These are phyloP conservation scores for Aspergillus avenaceus DNA, from an alignment of 495 filamentous ascomycete genomes.

Conservation along the genomic window DNA sequence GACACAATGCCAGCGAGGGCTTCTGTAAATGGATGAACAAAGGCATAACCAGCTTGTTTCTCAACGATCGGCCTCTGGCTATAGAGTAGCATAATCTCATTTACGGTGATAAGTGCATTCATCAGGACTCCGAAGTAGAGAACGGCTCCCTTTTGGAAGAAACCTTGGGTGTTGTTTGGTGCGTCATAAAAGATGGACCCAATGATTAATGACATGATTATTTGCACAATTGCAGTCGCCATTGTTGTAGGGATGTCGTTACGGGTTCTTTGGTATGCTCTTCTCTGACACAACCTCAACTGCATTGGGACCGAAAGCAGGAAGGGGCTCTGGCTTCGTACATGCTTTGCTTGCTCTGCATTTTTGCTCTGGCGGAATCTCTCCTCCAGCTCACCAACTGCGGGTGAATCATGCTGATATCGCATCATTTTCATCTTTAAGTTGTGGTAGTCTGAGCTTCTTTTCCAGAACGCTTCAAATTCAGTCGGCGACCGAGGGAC, in stretches of 20 bases:
- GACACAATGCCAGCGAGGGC: slow-evolving; percentile 78
- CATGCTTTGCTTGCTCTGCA: slow-evolving; percentile 27
- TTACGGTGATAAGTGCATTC: slow-evolving; percentile 74
- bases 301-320: slow-evolving; percentile 43
- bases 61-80: slow-evolving; percentile 89
- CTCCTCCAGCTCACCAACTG: slow-evolving; percentile 22
- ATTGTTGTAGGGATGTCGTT: slow-evolving; percentile 70
- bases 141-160: slow-evolving; percentile 76
- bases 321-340: slow-evolving; percentile 34
- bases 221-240: slow-evolving; percentile 64
- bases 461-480: slow-evolving; percentile 56
- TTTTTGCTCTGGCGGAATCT: slow-evolving; percentile 19
- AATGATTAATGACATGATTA: slow-evolving; percentile 74
- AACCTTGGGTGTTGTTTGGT: slow-evolving; percentile 54
- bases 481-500: slow-evolving; percentile 67
- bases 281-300: slow-evolving; percentile 38
- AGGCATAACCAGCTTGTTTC: slow-evolving; percentile 84
- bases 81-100: slow-evolving; percentile 80
- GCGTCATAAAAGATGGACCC: slow-evolving; percentile 80
- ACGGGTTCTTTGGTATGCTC: slow-evolving; percentile 49
- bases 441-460: slow-evolving; percentile 44
- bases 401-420: slow-evolving; percentile 23
- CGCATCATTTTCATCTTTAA: slow-evolving; percentile 43
- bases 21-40: slow-evolving; percentile 88
- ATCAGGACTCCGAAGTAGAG: slow-evolving; percentile 85